phyloP scores from a whole-genome alignment of 1,284 basidiomycete genomes.

The Bjerkandera adusta region DNA sequence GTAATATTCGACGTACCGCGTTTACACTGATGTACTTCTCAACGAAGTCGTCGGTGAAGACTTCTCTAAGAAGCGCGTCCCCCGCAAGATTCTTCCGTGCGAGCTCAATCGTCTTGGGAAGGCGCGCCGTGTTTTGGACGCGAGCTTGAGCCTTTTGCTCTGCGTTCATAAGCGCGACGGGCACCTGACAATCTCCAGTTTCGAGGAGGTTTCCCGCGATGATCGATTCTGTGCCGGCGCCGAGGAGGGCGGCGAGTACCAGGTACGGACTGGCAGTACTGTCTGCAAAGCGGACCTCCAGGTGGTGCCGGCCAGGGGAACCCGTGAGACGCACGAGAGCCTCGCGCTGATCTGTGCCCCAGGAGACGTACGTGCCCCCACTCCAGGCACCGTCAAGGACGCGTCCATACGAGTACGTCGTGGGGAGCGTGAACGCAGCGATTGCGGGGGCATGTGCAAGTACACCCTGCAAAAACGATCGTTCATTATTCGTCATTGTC shows the following conservation, averaged over 20 bases:
- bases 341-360: slow-evolving; percentile 72
- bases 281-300: slow-evolving; percentile 63
- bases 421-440: slow-evolving; percentile 56
- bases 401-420: slow-evolving; percentile 58
- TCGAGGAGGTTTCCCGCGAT: slow-evolving; percentile 32
- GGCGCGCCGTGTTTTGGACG: slow-evolving; percentile 36
- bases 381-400: slow-evolving; percentile 66
- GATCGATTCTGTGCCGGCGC: slow-evolving; percentile 44
- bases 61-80: slow-evolving; percentile 34
- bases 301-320: slow-evolving; percentile 44
- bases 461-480: slow-evolving; percentile 38
- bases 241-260: slow-evolving; percentile 48
- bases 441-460: slow-evolving; percentile 56
- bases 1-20: slow-evolving; percentile 34
- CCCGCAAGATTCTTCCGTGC: slow-evolving; percentile 39
- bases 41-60: slow-evolving; percentile 47
- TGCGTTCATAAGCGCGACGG: slow-evolving; percentile 39
- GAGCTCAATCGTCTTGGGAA: slow-evolving; percentile 46
- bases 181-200: slow-evolving; percentile 37
- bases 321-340: slow-evolving; percentile 60
- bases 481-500: slow-evolving; percentile 30
- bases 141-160: slow-evolving; percentile 40
- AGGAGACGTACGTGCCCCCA: slow-evolving; percentile 66
- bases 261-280: slow-evolving; percentile 48
- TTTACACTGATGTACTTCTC: slow-evolving; percentile 48